These are phyloP conservation scores for Ustilago cynodontis DNA, from an alignment of 1,284 basidiomycete species.

Conservation along the genomic window DNA sequence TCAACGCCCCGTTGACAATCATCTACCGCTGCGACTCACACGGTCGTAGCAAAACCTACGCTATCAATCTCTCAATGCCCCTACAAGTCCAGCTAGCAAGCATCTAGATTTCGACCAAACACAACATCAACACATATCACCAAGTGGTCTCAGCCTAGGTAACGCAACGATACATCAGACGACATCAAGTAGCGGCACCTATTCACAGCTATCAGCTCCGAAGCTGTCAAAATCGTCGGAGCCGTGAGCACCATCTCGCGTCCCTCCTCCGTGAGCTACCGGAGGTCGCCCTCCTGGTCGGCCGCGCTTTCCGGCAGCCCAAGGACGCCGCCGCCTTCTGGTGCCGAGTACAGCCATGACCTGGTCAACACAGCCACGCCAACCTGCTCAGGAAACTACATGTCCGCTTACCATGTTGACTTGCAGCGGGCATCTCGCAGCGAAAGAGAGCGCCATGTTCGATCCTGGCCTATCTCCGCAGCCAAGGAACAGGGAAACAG, in stretches of 20 bases:
- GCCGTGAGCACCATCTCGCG: slow-evolving; percentile 33
- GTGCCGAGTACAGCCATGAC: background rate
- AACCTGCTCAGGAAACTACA: background rate
- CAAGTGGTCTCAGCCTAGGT: no score
- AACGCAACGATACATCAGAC: background rate
- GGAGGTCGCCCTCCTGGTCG: slow-evolving; percentile 43
- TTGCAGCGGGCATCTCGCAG: background rate
- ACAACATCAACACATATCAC: no score
- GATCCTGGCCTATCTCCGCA: background rate
- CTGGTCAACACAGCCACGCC: background rate
- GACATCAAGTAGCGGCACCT: background rate
- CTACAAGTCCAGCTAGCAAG: background rate
- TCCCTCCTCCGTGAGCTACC: slow-evolving; percentile 31
- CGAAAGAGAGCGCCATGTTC: background rate
- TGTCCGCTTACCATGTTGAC: background rate
- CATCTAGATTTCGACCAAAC: background rate
- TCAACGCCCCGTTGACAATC: no score
- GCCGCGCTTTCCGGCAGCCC: slow-evolving; percentile 22
- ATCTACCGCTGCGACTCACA: no score
- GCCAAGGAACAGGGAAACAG: background rate
- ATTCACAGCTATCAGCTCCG: slow-evolving; percentile 18
- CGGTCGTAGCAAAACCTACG: no score
- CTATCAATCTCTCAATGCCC: no score
- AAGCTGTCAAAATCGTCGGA: slow-evolving; percentile 21
- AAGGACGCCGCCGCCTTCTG: slow-evolving; percentile 18